These are phyloP conservation scores for Verticillium nonalfalfae DNA, from an alignment of 2,329 filamentous ascomycete species.

Conservation along the genomic window DNA sequence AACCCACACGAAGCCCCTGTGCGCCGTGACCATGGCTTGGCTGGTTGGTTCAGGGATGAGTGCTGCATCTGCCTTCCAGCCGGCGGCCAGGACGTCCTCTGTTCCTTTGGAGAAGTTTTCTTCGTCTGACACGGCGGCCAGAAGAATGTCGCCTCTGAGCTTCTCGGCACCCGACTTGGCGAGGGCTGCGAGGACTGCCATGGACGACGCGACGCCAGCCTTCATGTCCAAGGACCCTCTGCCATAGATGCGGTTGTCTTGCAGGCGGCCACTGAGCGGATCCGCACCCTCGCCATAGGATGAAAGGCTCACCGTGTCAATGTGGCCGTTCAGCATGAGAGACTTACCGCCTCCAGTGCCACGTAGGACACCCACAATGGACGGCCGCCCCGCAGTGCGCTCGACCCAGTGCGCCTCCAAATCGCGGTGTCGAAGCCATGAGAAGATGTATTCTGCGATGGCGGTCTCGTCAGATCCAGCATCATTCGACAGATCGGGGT, in stretches of 20 bases:
- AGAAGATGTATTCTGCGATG: constrained; percentile 37
- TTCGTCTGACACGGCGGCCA: constrained; percentile 48
- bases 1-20: constrained; percentile 44
- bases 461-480: constrained; percentile 37
- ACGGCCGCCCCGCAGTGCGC: constrained; percentile 36
- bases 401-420: constrained; percentile 46
- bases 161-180: constrained; percentile 23
- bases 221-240: constrained; percentile 47
- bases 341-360: constrained; percentile 39
- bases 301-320: constrained; percentile 42
- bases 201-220: constrained; percentile 37
- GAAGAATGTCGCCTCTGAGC: constrained; percentile 41
- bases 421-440: constrained; percentile 44
- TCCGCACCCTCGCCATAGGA: constrained; percentile 34
- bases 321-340: constrained; percentile 47
- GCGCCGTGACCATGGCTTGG: constrained; percentile 32
- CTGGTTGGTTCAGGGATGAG: constrained; percentile 42
- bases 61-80: constrained; percentile 46
- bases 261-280: constrained; percentile 31
- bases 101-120: constrained; percentile 45
- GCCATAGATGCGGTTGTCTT: constrained; percentile 32
- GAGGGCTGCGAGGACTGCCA: constrained; percentile 26
- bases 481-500: constrained; percentile 30
- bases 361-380: constrained; percentile 38
- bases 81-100: constrained; percentile 38